Evolutionary conservation across 2,329 filamentous ascomycete genomes (phyloP), one percentile per base, ranked within the genome.

Genomic region (Fusarium sterilihyphosum): DNA sequence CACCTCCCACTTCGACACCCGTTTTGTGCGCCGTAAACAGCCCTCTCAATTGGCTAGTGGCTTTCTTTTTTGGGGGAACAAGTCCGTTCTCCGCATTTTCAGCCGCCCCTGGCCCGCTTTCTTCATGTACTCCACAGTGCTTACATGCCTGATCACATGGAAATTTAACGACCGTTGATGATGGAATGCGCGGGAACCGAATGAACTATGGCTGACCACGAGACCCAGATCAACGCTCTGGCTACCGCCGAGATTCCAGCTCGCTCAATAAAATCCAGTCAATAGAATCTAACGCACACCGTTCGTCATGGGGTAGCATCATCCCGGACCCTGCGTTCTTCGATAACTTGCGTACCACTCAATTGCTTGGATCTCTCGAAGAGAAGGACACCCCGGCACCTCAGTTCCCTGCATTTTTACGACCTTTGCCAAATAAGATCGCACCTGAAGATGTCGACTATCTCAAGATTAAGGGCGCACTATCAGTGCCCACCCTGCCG

Each of bases 361-460:
- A 86, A 71, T 84, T 85, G 66, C 82, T 85, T 64, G 84, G 80
- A 73, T 83, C 88, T 73, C 84, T 88, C 71, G 83, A 89, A 72
- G 83, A 85, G 73, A 83, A 86, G 67, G 86, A 87, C 79, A 78
- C 79, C 75, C 76, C 76, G 44, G 37, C 50, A 35, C 74, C 86
- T 40, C 86, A 91, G 65, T 83, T 92, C 29, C 90, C 91, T 43
- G 83, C 84, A 38, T 98, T 94, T 80, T 91, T 98, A 79, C 93
- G 94, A 78, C 92, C 94, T 31, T 86, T 98, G 12, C 94, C 95
- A 2, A 83, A 89, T 49, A 92, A 92, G 79, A 92, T 98, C 76
- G 91, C 92, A 11, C 87, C 89, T 20, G 94, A 97, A 76, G 95
- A 98, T 84, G 89, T 97, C 70, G 88, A 91, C 65, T 98, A 96